Conservation (phyloP, 306 rosid genomes). For the Trichosanthes cucumerina region DNA sequence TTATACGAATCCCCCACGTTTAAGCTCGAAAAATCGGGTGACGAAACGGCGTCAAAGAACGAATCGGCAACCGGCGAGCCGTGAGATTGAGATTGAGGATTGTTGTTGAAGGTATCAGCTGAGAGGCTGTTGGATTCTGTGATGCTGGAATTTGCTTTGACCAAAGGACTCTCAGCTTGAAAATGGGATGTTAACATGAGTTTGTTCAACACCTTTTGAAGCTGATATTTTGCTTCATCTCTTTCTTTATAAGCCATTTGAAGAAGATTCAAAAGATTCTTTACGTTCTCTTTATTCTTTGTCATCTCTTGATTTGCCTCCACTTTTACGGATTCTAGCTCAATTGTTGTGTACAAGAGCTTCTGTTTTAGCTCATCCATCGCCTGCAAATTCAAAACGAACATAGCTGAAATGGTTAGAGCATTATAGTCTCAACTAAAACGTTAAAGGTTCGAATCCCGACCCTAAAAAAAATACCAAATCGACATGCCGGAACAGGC, state of each 20-base stretch:
- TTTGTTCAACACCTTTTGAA: constrained; percentile 27
- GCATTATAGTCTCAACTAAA: too few relatives aligned
- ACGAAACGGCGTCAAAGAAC: constrained; percentile 47
- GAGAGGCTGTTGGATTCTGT: constrained; percentile 36
- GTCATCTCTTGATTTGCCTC: constrained; percentile 21
- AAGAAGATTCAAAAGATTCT: constrained; percentile 22
- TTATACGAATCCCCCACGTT: constrained; percentile 38
- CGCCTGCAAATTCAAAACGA: constrained; percentile 14
- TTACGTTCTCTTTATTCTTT: constrained; percentile 32
- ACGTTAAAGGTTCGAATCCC: too few relatives aligned
- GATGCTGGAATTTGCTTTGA: constrained; percentile 23
- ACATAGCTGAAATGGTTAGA: too few relatives aligned
- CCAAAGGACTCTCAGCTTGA: constrained; percentile 2
- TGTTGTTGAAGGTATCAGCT: not conserved
- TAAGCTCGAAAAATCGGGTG: constrained; percentile 49
- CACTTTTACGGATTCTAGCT: constrained; percentile 27
- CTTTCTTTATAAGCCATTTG: constrained; percentile 43
- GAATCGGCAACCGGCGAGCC: constrained; percentile 55
- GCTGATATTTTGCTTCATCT: constrained; percentile 51
- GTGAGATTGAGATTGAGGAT: not conserved
- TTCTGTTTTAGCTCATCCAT: constrained; percentile 30
- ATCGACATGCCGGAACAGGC: not conserved
- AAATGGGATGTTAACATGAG: not conserved
- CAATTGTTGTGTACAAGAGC: constrained; percentile 23
- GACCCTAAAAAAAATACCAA: too few relatives aligned